A percentile compares a stretch with the other conserved stretches of the same genome.
Conservation (phyloP, 495 filamentous ascomycete genomes). For the Penicillium mononematosum region DNA sequence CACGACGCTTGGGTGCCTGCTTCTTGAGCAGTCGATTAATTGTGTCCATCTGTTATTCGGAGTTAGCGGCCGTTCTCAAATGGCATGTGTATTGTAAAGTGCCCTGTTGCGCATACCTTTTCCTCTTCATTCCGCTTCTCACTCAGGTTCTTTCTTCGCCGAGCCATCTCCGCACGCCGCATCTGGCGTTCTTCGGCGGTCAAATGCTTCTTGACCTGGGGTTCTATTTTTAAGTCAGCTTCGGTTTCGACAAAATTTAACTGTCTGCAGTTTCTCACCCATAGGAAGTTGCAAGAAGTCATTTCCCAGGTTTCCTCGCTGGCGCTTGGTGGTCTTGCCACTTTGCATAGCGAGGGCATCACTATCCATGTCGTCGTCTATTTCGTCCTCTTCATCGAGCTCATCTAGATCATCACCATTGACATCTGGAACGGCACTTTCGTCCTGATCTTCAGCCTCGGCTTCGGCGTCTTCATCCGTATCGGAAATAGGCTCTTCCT, state of each 20-base stretch:
- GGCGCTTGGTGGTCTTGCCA: constrained; percentile 84
- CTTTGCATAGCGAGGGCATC: constrained; percentile 64
- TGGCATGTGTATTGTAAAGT: not conserved
- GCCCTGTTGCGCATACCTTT: constrained; percentile 60
- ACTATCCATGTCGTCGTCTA: constrained; percentile 63
- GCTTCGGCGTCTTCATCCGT: constrained; percentile 53
- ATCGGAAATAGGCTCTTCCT: constrained; percentile 55
- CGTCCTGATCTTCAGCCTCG: constrained; percentile 51
- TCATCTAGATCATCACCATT: constrained; percentile 44
- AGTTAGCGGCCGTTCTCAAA: not conserved
- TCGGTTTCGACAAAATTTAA: not conserved
- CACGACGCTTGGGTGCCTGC: constrained; percentile 83
- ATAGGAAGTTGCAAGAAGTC: constrained; percentile 84
- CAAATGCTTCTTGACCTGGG: constrained; percentile 87
- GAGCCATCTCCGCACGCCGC: constrained; percentile 93
- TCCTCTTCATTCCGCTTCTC: constrained; percentile 99
- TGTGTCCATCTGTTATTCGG: constrained; percentile 72
- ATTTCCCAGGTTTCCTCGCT: constrained; percentile 69
- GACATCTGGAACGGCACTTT: constrained; percentile 40
- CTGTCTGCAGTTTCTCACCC: constrained; percentile 44
- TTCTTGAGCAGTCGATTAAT: constrained; percentile 97
- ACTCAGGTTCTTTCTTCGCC: constrained; percentile 90
- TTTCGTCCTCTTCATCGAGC: constrained; percentile 57
- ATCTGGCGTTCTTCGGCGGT: constrained; percentile 95
- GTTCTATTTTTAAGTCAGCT: constrained; percentile 57